phyloP scores from a whole-genome alignment of 2,329 filamentous ascomycete species.

The Colletotrichum eleusines region DNA sequence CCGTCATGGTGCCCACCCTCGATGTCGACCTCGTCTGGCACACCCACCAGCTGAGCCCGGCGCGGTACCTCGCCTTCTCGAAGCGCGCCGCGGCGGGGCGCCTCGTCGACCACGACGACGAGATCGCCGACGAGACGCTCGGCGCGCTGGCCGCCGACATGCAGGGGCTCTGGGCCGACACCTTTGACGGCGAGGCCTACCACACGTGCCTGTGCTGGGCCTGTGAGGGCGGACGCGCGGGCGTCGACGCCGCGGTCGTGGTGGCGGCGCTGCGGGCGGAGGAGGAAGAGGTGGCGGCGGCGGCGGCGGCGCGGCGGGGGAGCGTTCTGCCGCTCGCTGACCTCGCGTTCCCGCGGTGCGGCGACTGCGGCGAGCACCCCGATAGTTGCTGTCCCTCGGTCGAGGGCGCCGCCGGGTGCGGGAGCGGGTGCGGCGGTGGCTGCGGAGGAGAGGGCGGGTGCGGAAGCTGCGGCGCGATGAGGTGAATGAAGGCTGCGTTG shows the following conservation, averaged over 20 bases:
- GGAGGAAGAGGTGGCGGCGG: no score
- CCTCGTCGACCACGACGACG: conserved; percentile 57
- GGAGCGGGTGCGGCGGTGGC: conserved; percentile 31
- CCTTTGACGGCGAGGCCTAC: conserved; percentile 54
- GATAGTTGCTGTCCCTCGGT: conserved; percentile 22
- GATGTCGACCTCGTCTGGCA: conserved; percentile 60
- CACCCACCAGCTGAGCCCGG: conserved; percentile 55
- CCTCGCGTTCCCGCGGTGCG: conserved; percentile 29
- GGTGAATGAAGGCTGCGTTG: conserved; percentile 10
- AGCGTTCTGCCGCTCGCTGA: conserved; percentile 18
- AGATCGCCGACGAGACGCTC: conserved; percentile 47
- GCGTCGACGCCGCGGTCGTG: conserved; percentile 13
- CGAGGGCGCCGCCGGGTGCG: conserved; percentile 27
- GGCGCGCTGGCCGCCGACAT: conserved; percentile 48
- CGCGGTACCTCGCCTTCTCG: conserved; percentile 45
- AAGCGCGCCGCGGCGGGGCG: conserved; percentile 41
- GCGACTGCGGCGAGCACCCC: conserved; percentile 30
- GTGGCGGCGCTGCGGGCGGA: conserved; percentile 17
- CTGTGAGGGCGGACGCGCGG: conserved; percentile 49
- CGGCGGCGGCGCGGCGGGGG: not conserved
- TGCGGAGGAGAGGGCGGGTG: conserved; percentile 33
- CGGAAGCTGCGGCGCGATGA: conserved; percentile 34
- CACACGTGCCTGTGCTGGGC: conserved; percentile 53
- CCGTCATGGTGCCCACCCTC: conserved; percentile 54
- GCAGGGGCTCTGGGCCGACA: conserved; percentile 46